Conservation (phyloP, 495 filamentous ascomycete species). For the Talaromyces adpressus region DNA sequence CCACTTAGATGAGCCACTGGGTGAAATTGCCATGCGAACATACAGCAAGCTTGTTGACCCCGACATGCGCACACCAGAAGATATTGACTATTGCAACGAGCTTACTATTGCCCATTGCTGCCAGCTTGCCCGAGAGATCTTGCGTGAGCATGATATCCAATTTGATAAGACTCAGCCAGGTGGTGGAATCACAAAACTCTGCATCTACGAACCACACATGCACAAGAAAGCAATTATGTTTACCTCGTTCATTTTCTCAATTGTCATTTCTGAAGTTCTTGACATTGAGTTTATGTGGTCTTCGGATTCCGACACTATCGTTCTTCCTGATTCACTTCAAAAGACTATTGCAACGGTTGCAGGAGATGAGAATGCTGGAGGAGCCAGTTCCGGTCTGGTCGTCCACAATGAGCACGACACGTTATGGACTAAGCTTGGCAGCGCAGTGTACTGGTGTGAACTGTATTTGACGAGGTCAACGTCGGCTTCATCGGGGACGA, state of each 20-base stretch:
- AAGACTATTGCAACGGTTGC: slow-evolving; percentile 23
- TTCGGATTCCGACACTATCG: slow-evolving; percentile 27
- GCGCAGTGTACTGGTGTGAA: slow-evolving; percentile 27
- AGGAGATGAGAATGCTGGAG: slow-evolving; percentile 21
- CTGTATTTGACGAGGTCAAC: slow-evolving; percentile 22
- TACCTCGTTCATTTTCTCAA: slow-evolving; percentile 25
- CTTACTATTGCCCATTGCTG: slow-evolving; percentile 21
- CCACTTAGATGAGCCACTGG: slow-evolving; percentile 23
- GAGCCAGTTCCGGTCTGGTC: slow-evolving; percentile 22
- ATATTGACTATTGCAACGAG: slow-evolving; percentile 14
- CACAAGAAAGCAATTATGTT: slow-evolving; percentile 31
- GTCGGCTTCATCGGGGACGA: slow-evolving; percentile 19
- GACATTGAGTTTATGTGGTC: slow-evolving; percentile 28
- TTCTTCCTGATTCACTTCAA: slow-evolving; percentile 19
- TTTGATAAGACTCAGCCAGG: slow-evolving; percentile 10
- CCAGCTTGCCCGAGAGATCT: slow-evolving; percentile 17
- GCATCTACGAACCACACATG: slow-evolving; percentile 25
- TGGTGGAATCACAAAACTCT: slow-evolving; percentile 15
- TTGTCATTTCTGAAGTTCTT: slow-evolving; percentile 23
- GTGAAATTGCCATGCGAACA: slow-evolving; percentile 23
- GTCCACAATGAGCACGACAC: slow-evolving; percentile 24
- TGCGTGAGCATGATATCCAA: slow-evolving; percentile 15
- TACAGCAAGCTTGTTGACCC: slow-evolving; percentile 19
- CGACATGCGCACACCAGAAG: slow-evolving; percentile 9
- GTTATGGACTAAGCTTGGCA: slow-evolving; percentile 19